These are phyloP conservation scores for Mariannaea elegans DNA, from an alignment of 2,329 filamentous ascomycete genomes.

Conservation along the genomic window DNA sequence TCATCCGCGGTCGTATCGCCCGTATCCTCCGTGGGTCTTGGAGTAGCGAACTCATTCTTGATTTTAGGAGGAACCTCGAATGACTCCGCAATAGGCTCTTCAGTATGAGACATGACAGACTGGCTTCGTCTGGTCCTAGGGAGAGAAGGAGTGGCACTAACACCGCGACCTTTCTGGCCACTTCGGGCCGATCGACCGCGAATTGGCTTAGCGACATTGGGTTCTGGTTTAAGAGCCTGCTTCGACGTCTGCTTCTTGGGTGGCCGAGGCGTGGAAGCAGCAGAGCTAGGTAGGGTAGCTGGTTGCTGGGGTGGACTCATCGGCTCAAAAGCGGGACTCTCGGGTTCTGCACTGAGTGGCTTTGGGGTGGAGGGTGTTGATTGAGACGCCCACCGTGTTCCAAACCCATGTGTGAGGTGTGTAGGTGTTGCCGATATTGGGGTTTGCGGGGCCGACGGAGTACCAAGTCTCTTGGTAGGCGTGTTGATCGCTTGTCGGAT, in stretches of 20 bases:
- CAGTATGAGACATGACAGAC: conserved; percentile 56
- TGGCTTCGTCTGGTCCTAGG: conserved; percentile 52
- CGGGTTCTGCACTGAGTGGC: conserved; percentile 48
- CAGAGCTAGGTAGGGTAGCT: conserved; percentile 47
- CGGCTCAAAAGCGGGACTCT: conserved; percentile 66
- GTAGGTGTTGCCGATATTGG: conserved; percentile 43
- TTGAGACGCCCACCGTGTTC: conserved; percentile 67
- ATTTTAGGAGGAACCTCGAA: conserved; percentile 52
- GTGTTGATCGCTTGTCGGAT: conserved; percentile 50
- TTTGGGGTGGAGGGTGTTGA: conserved; percentile 67
- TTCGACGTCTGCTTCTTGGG: conserved; percentile 47
- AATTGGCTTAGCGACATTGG: conserved; percentile 31
- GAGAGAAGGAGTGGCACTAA: conserved; percentile 48
- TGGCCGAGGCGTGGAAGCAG: conserved; percentile 40
- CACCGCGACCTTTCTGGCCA: conserved; percentile 46
- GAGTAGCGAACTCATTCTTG: conserved; percentile 69
- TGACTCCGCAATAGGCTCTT: conserved; percentile 58
- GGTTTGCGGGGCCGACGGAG: conserved; percentile 47
- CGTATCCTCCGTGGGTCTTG: conserved; percentile 61
- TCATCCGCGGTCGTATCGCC: conserved; percentile 67
- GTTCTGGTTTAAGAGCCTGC: conserved; percentile 32
- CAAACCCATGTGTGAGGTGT: conserved; percentile 49
- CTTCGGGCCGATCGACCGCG: conserved; percentile 49
- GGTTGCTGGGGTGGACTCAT: conserved; percentile 62
- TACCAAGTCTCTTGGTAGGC: conserved; percentile 44